These are phyloP conservation scores for Trametes punicea DNA, from an alignment of 768 basidiomycete species.

Conservation along the genomic window DNA sequence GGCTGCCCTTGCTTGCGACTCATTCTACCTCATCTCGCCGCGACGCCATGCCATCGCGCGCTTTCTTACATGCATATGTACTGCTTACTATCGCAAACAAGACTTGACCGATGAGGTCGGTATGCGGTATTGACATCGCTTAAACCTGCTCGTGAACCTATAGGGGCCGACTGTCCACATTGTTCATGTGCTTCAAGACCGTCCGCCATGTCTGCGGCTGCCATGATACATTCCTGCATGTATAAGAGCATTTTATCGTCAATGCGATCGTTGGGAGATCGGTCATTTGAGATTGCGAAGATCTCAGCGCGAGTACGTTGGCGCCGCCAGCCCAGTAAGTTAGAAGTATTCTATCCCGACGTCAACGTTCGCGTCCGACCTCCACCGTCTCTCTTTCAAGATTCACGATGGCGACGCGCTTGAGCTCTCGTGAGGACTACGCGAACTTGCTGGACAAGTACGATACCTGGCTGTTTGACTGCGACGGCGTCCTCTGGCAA, in stretches of 20 bases:
- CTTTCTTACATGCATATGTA: constrained; percentile 29
- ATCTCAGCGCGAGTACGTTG: neutral
- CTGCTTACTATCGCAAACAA: constrained; percentile 27
- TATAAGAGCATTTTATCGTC: neutral
- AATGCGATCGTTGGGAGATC: neutral
- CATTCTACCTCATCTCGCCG: constrained; percentile 15
- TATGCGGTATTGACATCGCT: constrained; percentile 20
- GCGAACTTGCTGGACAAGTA: constrained; percentile 49
- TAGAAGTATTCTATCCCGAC: too few species aligned
- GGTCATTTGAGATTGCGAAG: neutral
- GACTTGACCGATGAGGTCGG: constrained; percentile 29
- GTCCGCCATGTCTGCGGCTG: too few species aligned
- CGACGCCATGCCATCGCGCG: constrained; percentile 26
- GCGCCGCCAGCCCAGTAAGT: too few species aligned
- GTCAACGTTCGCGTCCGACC: too few species aligned
- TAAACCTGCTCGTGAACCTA: too few species aligned
- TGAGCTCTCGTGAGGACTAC: constrained; percentile 32
- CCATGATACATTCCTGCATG: neutral
- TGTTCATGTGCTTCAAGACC: too few species aligned
- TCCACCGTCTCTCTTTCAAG: too few species aligned
- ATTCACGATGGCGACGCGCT: constrained; percentile 22
- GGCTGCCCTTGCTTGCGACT: constrained; percentile 4
- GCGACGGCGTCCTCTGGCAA: constrained; percentile 93
- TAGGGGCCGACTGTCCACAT: too few species aligned
- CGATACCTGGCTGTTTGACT: constrained; percentile 96